Conservation (phyloP, 257 asterid genomes). For the Mentha longifolia region DNA sequence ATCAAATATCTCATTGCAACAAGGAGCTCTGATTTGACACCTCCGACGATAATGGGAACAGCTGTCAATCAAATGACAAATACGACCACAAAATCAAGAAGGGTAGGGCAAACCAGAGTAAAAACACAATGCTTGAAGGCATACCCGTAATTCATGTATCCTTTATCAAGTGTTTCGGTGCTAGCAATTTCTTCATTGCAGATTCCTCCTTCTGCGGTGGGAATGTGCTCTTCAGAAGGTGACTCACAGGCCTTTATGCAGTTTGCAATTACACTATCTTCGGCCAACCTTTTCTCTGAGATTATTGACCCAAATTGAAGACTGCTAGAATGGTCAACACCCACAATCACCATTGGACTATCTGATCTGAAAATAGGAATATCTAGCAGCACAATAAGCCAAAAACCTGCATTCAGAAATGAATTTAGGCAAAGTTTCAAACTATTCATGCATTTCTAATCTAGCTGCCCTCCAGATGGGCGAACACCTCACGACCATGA, state of each 20-base stretch:
- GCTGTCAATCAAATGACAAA: constrained; percentile 43
- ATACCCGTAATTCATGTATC: constrained; percentile 77
- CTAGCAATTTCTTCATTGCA: constrained; percentile 29
- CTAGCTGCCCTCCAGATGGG: constrained; percentile 64
- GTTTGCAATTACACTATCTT: constrained; percentile 29
- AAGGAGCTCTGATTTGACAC: constrained; percentile 82
- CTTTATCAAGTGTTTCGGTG: constrained; percentile 54
- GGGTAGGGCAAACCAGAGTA: constrained; percentile 19
- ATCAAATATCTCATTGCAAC: constrained; percentile 74
- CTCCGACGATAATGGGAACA: constrained; percentile 86
- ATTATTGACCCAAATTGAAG: constrained; percentile 34
- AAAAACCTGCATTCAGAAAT: constrained; percentile 73
- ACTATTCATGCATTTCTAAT: constrained; percentile 52
- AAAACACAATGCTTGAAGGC: constrained; percentile 30
- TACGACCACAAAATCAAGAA: constrained; percentile 21
- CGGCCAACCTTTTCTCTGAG: constrained; percentile 27
- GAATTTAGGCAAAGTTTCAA: constrained; percentile 58
- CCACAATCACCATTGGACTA: constrained; percentile 55
- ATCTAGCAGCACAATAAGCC: constrained; percentile 38
- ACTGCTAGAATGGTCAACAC: constrained; percentile 45
- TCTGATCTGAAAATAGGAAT: constrained; percentile 39
- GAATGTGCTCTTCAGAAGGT: too few relatives aligned
- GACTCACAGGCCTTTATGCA: constrained; percentile 26
- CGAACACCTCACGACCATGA: constrained; percentile 62
- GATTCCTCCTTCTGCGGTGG: neutral